Evolutionary conservation across 2,329 filamentous ascomycete species (phyloP), one percentile per base, ranked within the genome.

Genomic region (Bretziella fagacearum): DNA sequence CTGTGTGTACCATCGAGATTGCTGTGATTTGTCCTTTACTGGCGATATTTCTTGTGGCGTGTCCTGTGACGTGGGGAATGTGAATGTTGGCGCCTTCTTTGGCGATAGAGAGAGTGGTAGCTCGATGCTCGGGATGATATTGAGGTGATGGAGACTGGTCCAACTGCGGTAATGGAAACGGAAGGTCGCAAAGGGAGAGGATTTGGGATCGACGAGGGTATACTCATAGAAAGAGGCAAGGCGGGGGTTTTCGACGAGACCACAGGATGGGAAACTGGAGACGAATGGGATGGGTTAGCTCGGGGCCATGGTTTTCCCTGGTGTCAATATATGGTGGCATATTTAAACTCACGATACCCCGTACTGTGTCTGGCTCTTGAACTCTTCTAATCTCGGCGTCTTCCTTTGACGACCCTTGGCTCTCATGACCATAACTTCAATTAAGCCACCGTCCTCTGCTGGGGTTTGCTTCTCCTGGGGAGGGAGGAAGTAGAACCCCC

Each of bases 111-210:
- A 15, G 20, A 27, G 32, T 6, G 29, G 23, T 7, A 46, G 23
- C 1, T 41, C 22, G 17, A 33, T 54, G 52, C 54, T 53, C 0
- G 67, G 63, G 22, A 71, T 63, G 3, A 77, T 57, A 46, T 68
- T 69, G 7, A 74, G 60, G 26, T 63, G 57, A 6, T 60, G 55
- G 8, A 77, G 63, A 46, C 64, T 66, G 7, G 63, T 60, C 65
- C 64, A 68, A 5, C 68, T 71, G 25, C 72, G 65, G 52, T 77
- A 77, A 50, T 77, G 69, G 51, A 76, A 73, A 22, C 63, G 63
- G 51, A 76, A 77, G 0, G 64, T 65, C 3, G 65, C 66, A 52
- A 66, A 75, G 0, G 73, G 73, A 2, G 56, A 60, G 36, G 74
- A 66, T 46, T 63, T 69, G 0, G 69, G 57, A 48, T 77, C 73